Percentiles rank a stretch among this genome's conserved stretches.
phyloP scores from a whole-genome alignment of 352 stramenopile species.

The Globisporangium viniferum region DNA sequence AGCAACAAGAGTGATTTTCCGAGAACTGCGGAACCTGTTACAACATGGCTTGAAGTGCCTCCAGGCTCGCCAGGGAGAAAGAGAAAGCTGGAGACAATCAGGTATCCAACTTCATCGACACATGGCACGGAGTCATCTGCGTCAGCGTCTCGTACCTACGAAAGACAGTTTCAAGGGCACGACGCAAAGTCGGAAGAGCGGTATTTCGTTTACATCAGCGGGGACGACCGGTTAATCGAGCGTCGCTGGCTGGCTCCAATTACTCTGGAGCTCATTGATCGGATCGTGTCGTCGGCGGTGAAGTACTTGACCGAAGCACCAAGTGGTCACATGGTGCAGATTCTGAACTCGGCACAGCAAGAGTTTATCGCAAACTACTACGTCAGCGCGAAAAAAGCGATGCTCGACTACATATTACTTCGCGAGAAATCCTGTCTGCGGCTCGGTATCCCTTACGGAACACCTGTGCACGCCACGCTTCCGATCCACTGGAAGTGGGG shows the following conservation, averaged over 20 bases:
- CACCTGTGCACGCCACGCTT: constrained; percentile 37
- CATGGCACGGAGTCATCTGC: not conserved
- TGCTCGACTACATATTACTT: constrained; percentile 71
- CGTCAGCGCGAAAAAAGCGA: constrained; percentile 66
- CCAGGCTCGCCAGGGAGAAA: not conserved
- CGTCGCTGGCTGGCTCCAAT: constrained; percentile 37
- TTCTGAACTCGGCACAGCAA: constrained; percentile 35
- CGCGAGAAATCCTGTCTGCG: constrained; percentile 35
- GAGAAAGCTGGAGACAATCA: constrained; percentile 7
- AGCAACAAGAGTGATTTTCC: not conserved
- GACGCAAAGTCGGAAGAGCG: constrained; percentile 32
- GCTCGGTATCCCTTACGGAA: constrained; percentile 46
- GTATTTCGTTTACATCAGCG: constrained; percentile 59
- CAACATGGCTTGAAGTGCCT: not conserved
- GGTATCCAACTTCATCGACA: not conserved
- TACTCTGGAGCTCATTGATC: constrained; percentile 25
- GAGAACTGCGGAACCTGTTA: not conserved
- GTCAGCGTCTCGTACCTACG: not conserved
- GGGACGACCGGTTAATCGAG: constrained; percentile 36
- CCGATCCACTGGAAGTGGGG: constrained; percentile 71
- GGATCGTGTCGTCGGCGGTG: constrained; percentile 46
- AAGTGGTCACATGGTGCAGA: constrained; percentile 32
- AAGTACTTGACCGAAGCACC: constrained; percentile 44
- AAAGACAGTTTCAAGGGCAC: not conserved
- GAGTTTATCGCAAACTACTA: constrained; percentile 66